Evolutionary conservation across 176 grass and related monocot species (phyloP), one percentile per base, ranked within the genome.

Genomic region (Carex littledalei): DNA sequence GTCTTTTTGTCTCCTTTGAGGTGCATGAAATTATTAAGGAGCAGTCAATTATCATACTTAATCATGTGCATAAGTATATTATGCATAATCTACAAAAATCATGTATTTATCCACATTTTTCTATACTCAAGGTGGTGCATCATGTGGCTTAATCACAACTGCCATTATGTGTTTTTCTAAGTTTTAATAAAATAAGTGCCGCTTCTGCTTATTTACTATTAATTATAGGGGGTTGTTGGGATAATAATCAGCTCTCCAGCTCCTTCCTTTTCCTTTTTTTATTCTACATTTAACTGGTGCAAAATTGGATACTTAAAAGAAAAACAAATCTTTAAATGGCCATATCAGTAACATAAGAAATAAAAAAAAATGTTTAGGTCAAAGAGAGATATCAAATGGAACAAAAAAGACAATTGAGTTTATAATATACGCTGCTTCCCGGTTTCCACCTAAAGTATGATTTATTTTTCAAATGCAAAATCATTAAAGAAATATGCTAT

Each of bases 1-100:
- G 61, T 62, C 31, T n/a, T 83, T 32, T 22, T 83, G 81, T 83
- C 81, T 43, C 60, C 81, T 83, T 65, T 65, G 35, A 83, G 41
- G 21, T 21, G 7, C 81, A 67, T 65, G 63, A 41, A 83, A 39
- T 43, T 54, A 83, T 53, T 63, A 29, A 67, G 35, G 4, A 60
- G 5, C 53, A 60, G 16, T 81, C 32, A 22, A 5, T 60, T 62
- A 29, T 37, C 17, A 60, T 45, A 63, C 35, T 81, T 63, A 29
- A 61, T 81, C 57, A 63, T 61, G 54, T 41, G 59, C 37, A 45
- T 21, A 60, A 35, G 31, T 41, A 75, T 14, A 75, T 57, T n/a
- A 75, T 14, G 50, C 70, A 41, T 70, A 9, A n/a, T 79, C 22
- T 58, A 35, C 29, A 37, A 47, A 59, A 58, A 35, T 18, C 10